These are phyloP conservation scores for Nissolia schottii DNA, from an alignment of 306 rosid species.

Conservation along the genomic window DNA sequence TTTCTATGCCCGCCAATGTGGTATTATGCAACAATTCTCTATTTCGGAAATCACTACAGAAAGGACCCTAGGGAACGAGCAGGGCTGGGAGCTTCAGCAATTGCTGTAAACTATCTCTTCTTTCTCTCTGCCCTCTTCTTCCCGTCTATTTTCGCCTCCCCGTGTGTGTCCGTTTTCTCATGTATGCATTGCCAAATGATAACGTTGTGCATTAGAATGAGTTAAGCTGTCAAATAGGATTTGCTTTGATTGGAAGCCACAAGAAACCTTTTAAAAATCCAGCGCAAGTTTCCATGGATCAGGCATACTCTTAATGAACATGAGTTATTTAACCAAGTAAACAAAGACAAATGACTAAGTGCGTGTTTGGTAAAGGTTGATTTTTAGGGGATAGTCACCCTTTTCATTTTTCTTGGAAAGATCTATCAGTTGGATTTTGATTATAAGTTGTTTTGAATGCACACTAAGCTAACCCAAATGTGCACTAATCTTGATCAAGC, in stretches of 20 bases:
- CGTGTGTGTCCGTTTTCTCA: neutral
- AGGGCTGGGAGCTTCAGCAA: slow-evolving; percentile 91
- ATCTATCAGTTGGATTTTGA: too few species aligned
- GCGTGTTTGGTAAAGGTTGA: too few species aligned
- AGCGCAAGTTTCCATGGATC: neutral
- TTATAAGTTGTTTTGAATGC: neutral
- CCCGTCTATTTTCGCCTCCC: neutral
- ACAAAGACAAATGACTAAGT: neutral
- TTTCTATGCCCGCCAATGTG: slow-evolving; percentile 78
- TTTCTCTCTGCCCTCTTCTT: neutral
- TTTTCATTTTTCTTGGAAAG: too few species aligned
- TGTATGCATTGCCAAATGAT: neutral
- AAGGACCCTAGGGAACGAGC: slow-evolving; percentile 97
- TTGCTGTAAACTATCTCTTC: slow-evolving; percentile 58
- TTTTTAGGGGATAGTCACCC: too few species aligned
- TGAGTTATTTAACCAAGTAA: neutral
- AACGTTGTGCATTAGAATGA: neutral
- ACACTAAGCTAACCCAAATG: too few species aligned
- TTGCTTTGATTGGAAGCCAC: neutral
- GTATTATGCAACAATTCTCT: slow-evolving; percentile 81
- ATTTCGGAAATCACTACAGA: slow-evolving; percentile 69
- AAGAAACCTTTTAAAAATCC: neutral
- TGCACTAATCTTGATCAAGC: neutral
- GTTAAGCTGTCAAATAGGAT: neutral
- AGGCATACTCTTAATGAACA: neutral